phyloP scores from a whole-genome alignment of 306 rosid genomes.

The Cyamopsis tetragonoloba region DNA sequence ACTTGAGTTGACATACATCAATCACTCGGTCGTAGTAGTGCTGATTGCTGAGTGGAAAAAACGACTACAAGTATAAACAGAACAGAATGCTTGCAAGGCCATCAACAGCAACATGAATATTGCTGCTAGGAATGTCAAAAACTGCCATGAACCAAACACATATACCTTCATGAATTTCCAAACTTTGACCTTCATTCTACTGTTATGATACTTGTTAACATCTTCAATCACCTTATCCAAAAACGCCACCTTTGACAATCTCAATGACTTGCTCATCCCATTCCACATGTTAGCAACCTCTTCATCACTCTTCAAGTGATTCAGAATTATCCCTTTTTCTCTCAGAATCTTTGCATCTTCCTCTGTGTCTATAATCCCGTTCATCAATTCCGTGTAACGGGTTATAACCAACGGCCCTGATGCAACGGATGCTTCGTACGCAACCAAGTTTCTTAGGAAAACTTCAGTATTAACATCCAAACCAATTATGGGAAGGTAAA shows the following conservation, averaged over 20 bases:
- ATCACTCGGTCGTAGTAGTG: neutral
- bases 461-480: conserved; percentile 57
- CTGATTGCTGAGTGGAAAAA: conserved; percentile 10
- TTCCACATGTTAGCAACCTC: conserved; percentile 66
- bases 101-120: conserved; percentile 47
- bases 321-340: conserved; percentile 51
- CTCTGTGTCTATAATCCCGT: conserved; percentile 67
- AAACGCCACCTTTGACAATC: conserved; percentile 54
- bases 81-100: conserved; percentile 39
- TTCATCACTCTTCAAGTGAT: conserved; percentile 62
- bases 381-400: conserved; percentile 68
- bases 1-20: neutral
- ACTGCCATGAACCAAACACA: conserved; percentile 61
- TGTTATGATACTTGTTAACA: conserved; percentile 55
- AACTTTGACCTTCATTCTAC: conserved; percentile 57
- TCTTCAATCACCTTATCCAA: conserved; percentile 76
- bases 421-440: conserved; percentile 67
- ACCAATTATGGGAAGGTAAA: conserved; percentile 53
- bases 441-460: conserved; percentile 63
- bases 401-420: conserved; percentile 60
- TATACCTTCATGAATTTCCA: conserved; percentile 41
- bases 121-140: conserved; percentile 56
- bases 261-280: conserved; percentile 67
- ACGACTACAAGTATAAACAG: conserved; percentile 32
- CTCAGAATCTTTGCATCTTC: conserved; percentile 59